Percentiles rank a stretch among this genome's conserved stretches.
Evolutionary conservation across 179 eudicot genomes (phyloP).

Genomic region (Drosera spatulata): DNA sequence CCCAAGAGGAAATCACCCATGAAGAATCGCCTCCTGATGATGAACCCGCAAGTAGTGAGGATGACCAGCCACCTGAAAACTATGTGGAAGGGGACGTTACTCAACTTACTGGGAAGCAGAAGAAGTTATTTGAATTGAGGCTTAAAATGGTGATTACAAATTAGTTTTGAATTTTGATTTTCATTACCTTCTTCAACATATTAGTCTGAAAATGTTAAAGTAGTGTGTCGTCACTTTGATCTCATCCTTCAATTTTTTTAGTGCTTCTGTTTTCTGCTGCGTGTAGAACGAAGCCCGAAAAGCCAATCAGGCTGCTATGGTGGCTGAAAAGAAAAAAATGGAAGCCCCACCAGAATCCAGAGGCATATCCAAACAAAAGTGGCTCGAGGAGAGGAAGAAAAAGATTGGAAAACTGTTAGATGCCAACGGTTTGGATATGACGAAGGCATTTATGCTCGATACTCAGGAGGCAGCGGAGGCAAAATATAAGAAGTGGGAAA

Average conservation of each 20-base stretch:
- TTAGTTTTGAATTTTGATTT: not conserved
- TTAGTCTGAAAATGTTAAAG: not conserved
- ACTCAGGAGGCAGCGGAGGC: slow-evolving; percentile 86
- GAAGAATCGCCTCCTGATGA: slow-evolving; percentile 27
- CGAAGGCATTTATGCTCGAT: slow-evolving; percentile 84
- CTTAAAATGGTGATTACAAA: slow-evolving; percentile 65
- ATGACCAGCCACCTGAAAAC: slow-evolving; percentile 26
- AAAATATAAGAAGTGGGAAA: slow-evolving; percentile 95
- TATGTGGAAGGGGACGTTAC: slow-evolving; percentile 26
- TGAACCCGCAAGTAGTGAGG: slow-evolving; percentile 29
- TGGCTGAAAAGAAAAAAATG: slow-evolving; percentile 79
- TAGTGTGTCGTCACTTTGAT: not conserved
- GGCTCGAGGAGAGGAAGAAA: slow-evolving; percentile 96
- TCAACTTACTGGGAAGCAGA: slow-evolving; percentile 72
- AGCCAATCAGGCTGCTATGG: slow-evolving; percentile 93
- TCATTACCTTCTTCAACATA: not conserved
- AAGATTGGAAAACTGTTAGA: slow-evolving; percentile 89
- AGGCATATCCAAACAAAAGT: slow-evolving; percentile 91
- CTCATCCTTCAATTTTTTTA: not conserved
- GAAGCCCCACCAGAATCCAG: slow-evolving; percentile 82
- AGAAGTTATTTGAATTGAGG: slow-evolving; percentile 69
- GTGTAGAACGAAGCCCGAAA: slow-evolving; percentile 87
- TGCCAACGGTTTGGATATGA: slow-evolving; percentile 89
- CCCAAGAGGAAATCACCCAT: slow-evolving; percentile 19
- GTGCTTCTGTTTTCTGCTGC: not conserved